Conservation (phyloP, 768 basidiomycete genomes). For the Amylocystis lapponica region DNA sequence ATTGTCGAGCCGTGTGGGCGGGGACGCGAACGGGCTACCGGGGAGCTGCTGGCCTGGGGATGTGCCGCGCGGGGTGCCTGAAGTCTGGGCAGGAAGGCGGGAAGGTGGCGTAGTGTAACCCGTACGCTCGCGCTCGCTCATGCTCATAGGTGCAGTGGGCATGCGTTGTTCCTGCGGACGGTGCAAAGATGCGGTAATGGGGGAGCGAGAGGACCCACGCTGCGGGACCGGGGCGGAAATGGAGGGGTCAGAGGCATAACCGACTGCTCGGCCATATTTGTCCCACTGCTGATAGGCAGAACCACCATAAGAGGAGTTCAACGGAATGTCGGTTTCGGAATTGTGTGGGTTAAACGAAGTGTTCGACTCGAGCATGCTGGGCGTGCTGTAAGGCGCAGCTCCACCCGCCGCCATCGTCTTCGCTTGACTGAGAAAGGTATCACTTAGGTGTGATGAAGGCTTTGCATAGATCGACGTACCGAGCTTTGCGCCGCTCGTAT, state of each 20-base stretch:
- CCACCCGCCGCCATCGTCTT: slow-evolving; percentile 30
- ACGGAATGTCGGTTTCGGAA: slow-evolving; percentile 38
- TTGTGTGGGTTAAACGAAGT: slow-evolving; percentile 31
- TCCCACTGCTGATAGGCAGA: slow-evolving; percentile 44
- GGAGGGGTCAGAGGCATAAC: slow-evolving; percentile 38
- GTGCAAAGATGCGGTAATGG: not conserved
- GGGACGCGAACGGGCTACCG: no score
- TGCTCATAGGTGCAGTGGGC: slow-evolving; percentile 4
- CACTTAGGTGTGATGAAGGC: not conserved
- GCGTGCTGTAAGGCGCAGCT: slow-evolving; percentile 12
- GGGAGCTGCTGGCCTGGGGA: no score
- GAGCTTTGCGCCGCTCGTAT: slow-evolving; percentile 62
- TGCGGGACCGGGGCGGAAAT: slow-evolving; percentile 50
- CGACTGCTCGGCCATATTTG: slow-evolving; percentile 41
- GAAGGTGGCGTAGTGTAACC: slow-evolving; percentile 3
- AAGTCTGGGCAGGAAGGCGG: slow-evolving; percentile 8
- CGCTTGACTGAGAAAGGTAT: slow-evolving; percentile 38
- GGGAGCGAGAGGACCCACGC: slow-evolving; percentile 1
- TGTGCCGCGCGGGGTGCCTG: slow-evolving; percentile 3
- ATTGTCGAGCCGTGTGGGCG: slow-evolving; percentile 1
- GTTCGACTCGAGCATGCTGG: slow-evolving; percentile 23
- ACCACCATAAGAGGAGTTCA: slow-evolving; percentile 25
- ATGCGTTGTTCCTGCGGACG: slow-evolving; percentile 7
- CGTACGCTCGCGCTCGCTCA: slow-evolving; percentile 5
- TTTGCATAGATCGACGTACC: slow-evolving; percentile 38